Conservation (phyloP, 23 red algal genomes). For the Pyropia yezoensis region DNA sequence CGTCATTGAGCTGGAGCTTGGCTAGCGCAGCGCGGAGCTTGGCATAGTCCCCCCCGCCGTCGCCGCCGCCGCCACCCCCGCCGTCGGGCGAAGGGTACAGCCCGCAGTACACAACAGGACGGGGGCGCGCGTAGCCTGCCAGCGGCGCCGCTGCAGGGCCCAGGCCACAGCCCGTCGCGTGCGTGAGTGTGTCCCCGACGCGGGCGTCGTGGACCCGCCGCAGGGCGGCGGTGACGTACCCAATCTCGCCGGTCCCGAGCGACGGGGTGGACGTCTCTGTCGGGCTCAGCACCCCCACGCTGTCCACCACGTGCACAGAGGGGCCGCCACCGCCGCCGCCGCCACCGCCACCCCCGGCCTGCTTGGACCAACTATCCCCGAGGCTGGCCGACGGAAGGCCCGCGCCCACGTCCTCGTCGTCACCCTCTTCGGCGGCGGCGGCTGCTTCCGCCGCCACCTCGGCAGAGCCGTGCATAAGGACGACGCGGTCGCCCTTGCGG, state of each 20-base stretch:
- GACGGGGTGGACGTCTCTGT: slow-evolving; percentile 14
- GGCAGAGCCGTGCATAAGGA: slow-evolving; percentile 6
- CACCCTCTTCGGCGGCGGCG: background rate
- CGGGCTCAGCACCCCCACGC: slow-evolving; percentile 47
- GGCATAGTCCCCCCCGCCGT: slow-evolving; percentile 10
- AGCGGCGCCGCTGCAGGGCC: slow-evolving; percentile 24
- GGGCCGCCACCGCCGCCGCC: background rate
- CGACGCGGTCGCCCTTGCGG: slow-evolving; percentile 37
- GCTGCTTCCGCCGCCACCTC: slow-evolving; percentile 17
- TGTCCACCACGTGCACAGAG: slow-evolving; percentile 18
- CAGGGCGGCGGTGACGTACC: slow-evolving; percentile 49
- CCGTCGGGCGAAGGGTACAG: slow-evolving; percentile 48
- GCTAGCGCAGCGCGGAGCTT: slow-evolving; percentile 47
- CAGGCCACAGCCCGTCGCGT: slow-evolving; percentile 4
- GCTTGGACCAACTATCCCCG: background rate
- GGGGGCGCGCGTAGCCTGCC: slow-evolving; percentile 36
- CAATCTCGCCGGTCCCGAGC: slow-evolving; percentile 48
- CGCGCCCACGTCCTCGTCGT: too few species aligned
- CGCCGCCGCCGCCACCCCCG: background rate
- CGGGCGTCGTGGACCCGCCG: slow-evolving; percentile 38
- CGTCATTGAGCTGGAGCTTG: slow-evolving; percentile 76
- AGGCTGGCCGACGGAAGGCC: too few species aligned
- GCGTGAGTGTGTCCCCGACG: slow-evolving; percentile 80
- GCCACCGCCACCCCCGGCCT: background rate
- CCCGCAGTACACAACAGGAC: slow-evolving; percentile 64